Base-by-base conservation (phyloP, 176 grass and related monocot genomes). In the Thinopyrum elongatum region DNA sequence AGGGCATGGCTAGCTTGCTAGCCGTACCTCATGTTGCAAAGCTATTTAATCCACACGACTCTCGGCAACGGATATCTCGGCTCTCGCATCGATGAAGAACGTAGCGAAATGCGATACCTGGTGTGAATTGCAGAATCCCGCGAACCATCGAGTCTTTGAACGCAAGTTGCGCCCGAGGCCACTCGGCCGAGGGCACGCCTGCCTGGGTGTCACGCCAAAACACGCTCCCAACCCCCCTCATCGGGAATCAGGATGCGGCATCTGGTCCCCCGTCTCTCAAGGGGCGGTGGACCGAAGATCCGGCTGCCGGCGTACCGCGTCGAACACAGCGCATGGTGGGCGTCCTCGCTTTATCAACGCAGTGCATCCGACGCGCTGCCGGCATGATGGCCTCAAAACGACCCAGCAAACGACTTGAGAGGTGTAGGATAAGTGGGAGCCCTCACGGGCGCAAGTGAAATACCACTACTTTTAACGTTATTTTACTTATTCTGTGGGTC, bases 121-220 rank as follows among this genome's bases (percentile, higher is more conserved):
- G 94, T 93, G 90, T 95, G 88, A 92, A 92, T 92, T 95, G 90
- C 71, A 92, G 93, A 95, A 95, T 95, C 90, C 86, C 83, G 76
- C 17, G 83, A 92, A 90, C 93, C 90, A 95, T 95, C 90, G 82
- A 92, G 87, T 88, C 88, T 95, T 95, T 90, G 93, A 95, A 95
- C 83, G 83, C 90, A 90, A 90, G 92, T 89, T 91, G 92, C 87
- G 86, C 89, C 86, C 80, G 86, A 89, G 80, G 89, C 84, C 84
- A 55, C 51, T 55, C 17, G 17, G 51, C 17, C 17, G 6, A 55
- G 5, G 51, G 51, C 51, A 55, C 17, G 51, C 51, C 51, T 21
- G 51, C 17, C 51, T 69, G 46, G 74, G 83, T 46, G 46, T 78
- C 83, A 85, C 22, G 33, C 33, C 58, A 41, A 79, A 59, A 34